phyloP scores from a whole-genome alignment of 371 early-diverging fungal species.

The Zychaea mexicana region DNA sequence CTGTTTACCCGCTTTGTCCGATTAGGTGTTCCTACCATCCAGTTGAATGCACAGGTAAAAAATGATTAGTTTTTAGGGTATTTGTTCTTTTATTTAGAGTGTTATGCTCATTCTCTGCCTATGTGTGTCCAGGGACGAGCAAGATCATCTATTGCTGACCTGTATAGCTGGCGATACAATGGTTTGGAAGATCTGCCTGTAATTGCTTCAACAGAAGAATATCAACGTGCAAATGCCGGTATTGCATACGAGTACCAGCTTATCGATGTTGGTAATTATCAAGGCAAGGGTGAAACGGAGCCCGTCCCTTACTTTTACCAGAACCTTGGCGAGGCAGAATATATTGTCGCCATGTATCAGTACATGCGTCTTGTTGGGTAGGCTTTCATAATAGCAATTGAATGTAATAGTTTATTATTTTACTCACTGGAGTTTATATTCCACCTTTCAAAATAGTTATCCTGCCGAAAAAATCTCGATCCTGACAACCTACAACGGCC shows the following conservation, averaged over 20 bases:
- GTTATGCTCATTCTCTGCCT: not conserved
- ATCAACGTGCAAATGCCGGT: conserved; percentile 78
- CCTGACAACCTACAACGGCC: conserved; percentile 95
- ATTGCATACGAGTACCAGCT: conserved; percentile 84
- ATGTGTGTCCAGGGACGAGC: conserved; percentile 66
- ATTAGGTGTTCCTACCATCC: conserved; percentile 85
- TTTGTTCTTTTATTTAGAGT: not conserved
- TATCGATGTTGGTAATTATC: conserved; percentile 78
- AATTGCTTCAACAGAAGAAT: conserved; percentile 39
- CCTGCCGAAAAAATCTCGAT: conserved; percentile 86
- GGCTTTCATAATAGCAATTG: no score
- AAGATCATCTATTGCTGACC: conserved; percentile 74
- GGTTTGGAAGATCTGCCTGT: conserved; percentile 64
- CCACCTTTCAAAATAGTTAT: conserved; percentile 50
- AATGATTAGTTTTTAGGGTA: no score
- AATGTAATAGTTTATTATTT: no score
- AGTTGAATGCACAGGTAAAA: conserved; percentile 82
- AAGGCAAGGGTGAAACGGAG: conserved; percentile 82
- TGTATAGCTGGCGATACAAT: conserved; percentile 86
- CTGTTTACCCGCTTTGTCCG: conserved; percentile 90
- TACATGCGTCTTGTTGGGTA: conserved; percentile 93
- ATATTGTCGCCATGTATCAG: conserved; percentile 89
- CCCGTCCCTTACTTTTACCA: conserved; percentile 82
- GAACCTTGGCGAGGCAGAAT: conserved; percentile 98
- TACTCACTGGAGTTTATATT: no score